These are phyloP conservation scores for Wickerhamomyces queroliae DNA, from an alignment of 805 yeast genomes.

Conservation along the genomic window DNA sequence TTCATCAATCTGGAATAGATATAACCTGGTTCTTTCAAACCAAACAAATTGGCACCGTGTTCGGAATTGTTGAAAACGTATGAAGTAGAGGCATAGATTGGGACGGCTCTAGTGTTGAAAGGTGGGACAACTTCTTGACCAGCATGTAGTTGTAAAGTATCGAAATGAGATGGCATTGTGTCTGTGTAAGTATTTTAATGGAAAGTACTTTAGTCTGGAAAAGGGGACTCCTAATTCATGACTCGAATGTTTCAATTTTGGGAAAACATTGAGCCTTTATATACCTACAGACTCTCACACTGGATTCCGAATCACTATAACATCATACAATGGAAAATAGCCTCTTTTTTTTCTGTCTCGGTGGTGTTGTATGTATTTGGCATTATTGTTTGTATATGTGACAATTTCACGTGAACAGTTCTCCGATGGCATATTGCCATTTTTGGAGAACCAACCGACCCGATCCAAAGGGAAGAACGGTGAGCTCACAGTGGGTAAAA, in stretches of 20 bases:
- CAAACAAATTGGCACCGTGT: constrained; percentile 90
- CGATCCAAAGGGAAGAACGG: background rate
- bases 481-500: too few species aligned
- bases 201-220: background rate
- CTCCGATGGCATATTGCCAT: too few species aligned
- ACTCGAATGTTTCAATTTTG: too few species aligned
- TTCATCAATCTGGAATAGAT: constrained; percentile 88
- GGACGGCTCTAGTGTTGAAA: constrained; percentile 73
- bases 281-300: too few species aligned
- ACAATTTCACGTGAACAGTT: background rate
- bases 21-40: constrained; percentile 76
- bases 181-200: background rate
- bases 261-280: background rate
- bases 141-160: constrained; percentile 90
- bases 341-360: too few species aligned
- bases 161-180: constrained; percentile 62
- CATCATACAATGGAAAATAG: too few species aligned
- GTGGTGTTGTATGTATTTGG: too few species aligned
- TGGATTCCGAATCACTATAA: too few species aligned
- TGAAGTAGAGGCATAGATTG: constrained; percentile 89
- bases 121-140: constrained; percentile 73
- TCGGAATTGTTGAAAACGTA: constrained; percentile 82
- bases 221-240: too few species aligned
- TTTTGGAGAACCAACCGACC: background rate
- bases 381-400: background rate